phyloP scores from a whole-genome alignment of 139 green algal species.

The Micractinium conductrix region DNA sequence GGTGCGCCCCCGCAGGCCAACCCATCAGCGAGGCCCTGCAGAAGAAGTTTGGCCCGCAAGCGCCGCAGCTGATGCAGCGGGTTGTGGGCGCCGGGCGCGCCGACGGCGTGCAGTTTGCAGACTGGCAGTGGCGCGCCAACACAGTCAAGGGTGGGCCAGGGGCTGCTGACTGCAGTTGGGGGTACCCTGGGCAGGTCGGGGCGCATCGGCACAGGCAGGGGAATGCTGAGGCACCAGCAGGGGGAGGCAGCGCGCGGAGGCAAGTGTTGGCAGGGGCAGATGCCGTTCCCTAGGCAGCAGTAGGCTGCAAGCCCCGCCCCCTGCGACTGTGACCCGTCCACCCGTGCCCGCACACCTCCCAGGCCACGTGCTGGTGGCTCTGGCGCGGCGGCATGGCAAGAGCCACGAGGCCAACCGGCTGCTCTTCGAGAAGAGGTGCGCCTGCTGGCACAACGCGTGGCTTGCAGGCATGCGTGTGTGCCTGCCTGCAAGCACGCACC shows the following conservation, averaged over 20 bases:
- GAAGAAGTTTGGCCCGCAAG: slow-evolving; percentile 23
- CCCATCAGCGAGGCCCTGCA: slow-evolving; percentile 5
- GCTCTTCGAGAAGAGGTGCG: slow-evolving; percentile 12
- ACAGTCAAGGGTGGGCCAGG: slow-evolving; percentile 24
- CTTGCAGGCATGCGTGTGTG: neutral
- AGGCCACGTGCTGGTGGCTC: slow-evolving; percentile 34
- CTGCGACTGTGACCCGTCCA: too few relatives aligned
- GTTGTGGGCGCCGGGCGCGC: neutral
- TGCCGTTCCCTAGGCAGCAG: too few relatives aligned
- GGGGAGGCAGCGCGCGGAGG: too few relatives aligned
- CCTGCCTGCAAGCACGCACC: neutral
- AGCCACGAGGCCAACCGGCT: slow-evolving; percentile 20
- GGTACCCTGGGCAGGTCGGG: too few relatives aligned
- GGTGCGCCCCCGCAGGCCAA: neutral
- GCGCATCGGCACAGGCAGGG: too few relatives aligned
- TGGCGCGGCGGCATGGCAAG: slow-evolving; percentile 21
- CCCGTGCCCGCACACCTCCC: too few relatives aligned
- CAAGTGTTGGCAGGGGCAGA: too few relatives aligned
- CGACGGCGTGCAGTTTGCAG: slow-evolving; percentile 2
- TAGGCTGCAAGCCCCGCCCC: too few relatives aligned
- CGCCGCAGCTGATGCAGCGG: slow-evolving; percentile 12
- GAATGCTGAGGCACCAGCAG: too few relatives aligned
- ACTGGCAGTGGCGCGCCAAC: slow-evolving; percentile 34
- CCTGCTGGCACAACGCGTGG: neutral
- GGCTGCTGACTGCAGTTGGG: too few relatives aligned